Conservation (phyloP, 306 rosid species). For the Senna tora region DNA sequence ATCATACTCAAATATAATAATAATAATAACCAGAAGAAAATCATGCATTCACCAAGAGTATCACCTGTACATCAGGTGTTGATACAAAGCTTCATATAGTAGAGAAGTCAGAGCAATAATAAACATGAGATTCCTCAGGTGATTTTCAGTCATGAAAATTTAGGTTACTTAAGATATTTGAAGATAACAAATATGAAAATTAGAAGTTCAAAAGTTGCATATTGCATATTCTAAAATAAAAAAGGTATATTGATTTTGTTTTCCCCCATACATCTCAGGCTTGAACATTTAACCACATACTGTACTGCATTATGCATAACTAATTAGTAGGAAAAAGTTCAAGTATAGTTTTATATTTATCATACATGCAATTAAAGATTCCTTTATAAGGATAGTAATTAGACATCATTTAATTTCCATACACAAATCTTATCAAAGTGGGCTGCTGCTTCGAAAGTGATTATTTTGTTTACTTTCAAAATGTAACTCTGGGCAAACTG, state of each 20-base stretch:
- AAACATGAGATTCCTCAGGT: not conserved
- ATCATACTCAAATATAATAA: too few species aligned
- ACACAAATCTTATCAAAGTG: not conserved
- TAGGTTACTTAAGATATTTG: not conserved
- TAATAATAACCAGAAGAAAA: not conserved
- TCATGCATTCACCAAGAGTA: not conserved
- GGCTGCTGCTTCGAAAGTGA: not conserved
- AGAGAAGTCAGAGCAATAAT: not conserved
- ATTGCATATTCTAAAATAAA: too few species aligned
- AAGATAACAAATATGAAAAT: too few species aligned
- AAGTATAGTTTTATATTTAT: not conserved
- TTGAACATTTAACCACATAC: too few species aligned
- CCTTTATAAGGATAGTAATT: not conserved
- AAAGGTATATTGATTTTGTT: too few species aligned
- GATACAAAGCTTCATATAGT: not conserved
- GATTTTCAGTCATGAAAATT: not conserved
- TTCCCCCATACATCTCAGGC: too few species aligned
- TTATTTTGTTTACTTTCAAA: not conserved
- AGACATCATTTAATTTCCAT: not conserved
- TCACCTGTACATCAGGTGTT: not conserved
- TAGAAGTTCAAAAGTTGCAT: too few species aligned
- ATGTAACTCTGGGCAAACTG: not conserved
- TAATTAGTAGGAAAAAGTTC: not conserved
- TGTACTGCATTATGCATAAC: too few species aligned
- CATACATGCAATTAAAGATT: not conserved